Conservation (phyloP, 2,329 filamentous ascomycete genomes). For the Leptosphaerulina australis region DNA sequence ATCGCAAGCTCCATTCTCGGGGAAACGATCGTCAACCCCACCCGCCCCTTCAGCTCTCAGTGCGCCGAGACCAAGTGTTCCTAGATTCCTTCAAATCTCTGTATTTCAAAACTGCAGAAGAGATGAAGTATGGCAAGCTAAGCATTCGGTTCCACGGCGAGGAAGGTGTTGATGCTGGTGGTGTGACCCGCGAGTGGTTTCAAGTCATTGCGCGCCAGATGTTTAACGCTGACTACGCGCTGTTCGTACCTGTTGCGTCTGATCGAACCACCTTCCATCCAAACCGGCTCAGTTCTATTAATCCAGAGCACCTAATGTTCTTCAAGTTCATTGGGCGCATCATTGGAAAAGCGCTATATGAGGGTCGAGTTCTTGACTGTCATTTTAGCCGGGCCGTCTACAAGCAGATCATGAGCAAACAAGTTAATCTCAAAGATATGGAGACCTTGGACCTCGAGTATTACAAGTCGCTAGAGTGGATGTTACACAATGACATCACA, state of each 20-base stretch:
- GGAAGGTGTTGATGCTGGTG: constrained; percentile 96
- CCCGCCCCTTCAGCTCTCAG: constrained; percentile 80
- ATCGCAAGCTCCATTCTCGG: constrained; percentile 82
- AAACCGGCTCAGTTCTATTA: constrained; percentile 91
- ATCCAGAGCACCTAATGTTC: constrained; percentile 93
- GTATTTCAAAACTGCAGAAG: constrained; percentile 94
- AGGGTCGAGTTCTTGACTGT: constrained; percentile 93
- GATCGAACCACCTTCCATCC: constrained; percentile 99
- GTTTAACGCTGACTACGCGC: constrained; percentile 97
- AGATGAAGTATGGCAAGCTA: constrained; percentile 99
- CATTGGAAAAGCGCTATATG: constrained; percentile 97
- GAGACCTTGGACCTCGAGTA: constrained; percentile 98
- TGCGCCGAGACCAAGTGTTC: constrained; percentile 95
- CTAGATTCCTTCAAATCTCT: constrained; percentile 98
- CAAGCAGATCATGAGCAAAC: constrained; percentile 93
- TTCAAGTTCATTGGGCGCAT: constrained; percentile 99
- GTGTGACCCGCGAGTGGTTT: constrained; percentile 99
- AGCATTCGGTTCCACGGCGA: constrained; percentile 97
- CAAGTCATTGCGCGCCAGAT: constrained; percentile 95
- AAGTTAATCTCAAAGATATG: constrained; percentile 98
- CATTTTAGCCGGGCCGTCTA: constrained; percentile 99
- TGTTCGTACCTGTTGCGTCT: constrained; percentile 95
- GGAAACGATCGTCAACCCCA: constrained; percentile 70
- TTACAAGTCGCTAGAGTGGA: constrained; percentile 98
- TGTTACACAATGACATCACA: constrained; percentile 97